Percentiles rank a stretch among this genome's conserved stretches.
These are phyloP conservation scores for Fraxinus greggii DNA, from an alignment of 305 asterid species.

Conservation along the genomic window DNA sequence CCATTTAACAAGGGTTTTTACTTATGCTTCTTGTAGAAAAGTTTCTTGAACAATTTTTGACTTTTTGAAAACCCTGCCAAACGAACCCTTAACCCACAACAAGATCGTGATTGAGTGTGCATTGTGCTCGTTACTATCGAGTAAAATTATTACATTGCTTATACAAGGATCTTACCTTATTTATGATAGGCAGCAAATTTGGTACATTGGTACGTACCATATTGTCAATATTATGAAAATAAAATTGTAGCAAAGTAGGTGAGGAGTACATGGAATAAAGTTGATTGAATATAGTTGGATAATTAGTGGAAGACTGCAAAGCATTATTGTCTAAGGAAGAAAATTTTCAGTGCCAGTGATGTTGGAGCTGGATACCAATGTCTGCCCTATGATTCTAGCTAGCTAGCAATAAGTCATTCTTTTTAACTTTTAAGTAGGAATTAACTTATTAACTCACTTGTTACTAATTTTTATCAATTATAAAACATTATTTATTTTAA, in stretches of 20 bases:
- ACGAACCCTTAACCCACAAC: neutral
- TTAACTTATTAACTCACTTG: neutral
- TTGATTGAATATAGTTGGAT: conserved; percentile 28
- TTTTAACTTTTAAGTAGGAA: neutral
- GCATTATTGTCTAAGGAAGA: conserved; percentile 30
- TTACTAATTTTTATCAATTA: neutral
- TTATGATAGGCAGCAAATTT: neutral
- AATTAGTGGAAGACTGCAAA: conserved; percentile 35
- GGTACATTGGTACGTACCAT: neutral
- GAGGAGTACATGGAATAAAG: conserved; percentile 34
- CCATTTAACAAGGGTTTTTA: neutral
- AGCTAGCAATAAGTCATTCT: conserved; percentile 21
- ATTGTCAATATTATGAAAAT: neutral
- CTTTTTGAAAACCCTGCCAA: neutral
- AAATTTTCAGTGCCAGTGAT: conserved; percentile 34
- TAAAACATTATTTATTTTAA: neutral
- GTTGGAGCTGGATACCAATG: conserved; percentile 57
- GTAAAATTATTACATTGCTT: conserved; percentile 25
- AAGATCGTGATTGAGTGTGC: neutral
- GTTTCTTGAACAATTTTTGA: neutral
- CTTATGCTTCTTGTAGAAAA: neutral
- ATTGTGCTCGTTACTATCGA: conserved; percentile 6
- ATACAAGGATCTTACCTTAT: conserved; percentile 13
- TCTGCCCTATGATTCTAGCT: conserved; percentile 28
- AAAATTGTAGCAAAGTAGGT: conserved; percentile 18